Evolutionary conservation across 768 basidiomycete genomes (phyloP).

Genomic region (Asterophora lycoperdoides): DNA sequence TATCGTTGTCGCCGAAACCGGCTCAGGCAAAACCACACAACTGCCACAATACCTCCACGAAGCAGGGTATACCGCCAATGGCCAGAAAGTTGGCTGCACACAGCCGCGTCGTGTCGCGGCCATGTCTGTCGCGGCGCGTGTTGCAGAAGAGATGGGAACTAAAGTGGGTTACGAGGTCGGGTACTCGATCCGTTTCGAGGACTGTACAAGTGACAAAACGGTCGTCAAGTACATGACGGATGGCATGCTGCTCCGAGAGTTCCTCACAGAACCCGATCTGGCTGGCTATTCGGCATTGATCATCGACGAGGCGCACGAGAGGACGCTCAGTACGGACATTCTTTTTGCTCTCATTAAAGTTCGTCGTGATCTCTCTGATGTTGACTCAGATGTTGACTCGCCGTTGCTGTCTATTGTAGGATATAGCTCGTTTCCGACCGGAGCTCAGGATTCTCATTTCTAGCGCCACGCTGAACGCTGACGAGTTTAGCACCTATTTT

Average conservation of each 20-base stretch:
- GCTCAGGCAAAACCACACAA: slow-evolving; percentile 98
- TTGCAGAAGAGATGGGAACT: slow-evolving; percentile 97
- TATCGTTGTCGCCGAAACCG: slow-evolving; percentile 97
- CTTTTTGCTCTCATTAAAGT: slow-evolving; percentile 98
- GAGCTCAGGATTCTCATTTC: slow-evolving; percentile 93
- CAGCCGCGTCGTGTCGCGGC: slow-evolving; percentile 98
- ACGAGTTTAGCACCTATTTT: slow-evolving; percentile 97
- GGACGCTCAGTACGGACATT: slow-evolving; percentile 97
- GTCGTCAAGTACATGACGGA: slow-evolving; percentile 99
- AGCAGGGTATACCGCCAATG: slow-evolving; percentile 87
- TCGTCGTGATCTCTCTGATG: slow-evolving; percentile 33
- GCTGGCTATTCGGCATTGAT: slow-evolving; percentile 94
- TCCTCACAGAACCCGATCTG: slow-evolving; percentile 94
- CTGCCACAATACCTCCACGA: slow-evolving; percentile 98
- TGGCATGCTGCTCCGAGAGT: slow-evolving; percentile 96
- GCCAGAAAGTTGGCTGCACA: slow-evolving; percentile 90
- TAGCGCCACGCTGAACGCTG: slow-evolving; percentile 94
- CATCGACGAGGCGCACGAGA: slow-evolving; percentile 98
- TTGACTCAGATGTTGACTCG: slow-evolving; percentile 24
- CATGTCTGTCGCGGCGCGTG: slow-evolving; percentile 98
- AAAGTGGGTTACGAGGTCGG: slow-evolving; percentile 98
- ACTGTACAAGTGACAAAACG: slow-evolving; percentile 99
- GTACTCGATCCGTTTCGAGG: slow-evolving; percentile 99
- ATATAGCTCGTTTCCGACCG: slow-evolving; percentile 94
- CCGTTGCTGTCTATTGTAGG: slow-evolving; percentile 47